These are phyloP conservation scores for Cajanus cajan DNA, from an alignment of 306 rosid species.

Conservation along the genomic window DNA sequence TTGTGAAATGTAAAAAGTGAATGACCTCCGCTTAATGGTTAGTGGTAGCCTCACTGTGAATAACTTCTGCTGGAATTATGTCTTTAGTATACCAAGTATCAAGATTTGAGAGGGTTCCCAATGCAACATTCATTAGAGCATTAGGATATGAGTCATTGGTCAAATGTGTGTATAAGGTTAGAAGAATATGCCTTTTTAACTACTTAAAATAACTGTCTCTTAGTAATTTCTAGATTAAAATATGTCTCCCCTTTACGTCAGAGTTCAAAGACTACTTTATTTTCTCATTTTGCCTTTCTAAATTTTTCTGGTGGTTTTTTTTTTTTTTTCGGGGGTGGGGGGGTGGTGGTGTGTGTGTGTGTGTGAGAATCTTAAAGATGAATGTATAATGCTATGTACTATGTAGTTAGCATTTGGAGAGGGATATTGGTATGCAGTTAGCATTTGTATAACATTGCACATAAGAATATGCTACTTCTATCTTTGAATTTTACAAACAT, in stretches of 20 bases:
- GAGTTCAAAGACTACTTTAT: background rate
- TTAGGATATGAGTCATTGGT: background rate
- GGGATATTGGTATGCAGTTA: background rate
- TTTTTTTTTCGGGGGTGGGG: too few species aligned
- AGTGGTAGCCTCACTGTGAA: conserved; percentile 17
- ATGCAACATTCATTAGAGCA: background rate
- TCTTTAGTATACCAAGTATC: background rate
- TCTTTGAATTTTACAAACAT: conserved; percentile 10
- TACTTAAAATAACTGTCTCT: conserved; percentile 3
- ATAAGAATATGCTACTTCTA: conserved; percentile 25
- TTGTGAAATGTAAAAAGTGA: background rate
- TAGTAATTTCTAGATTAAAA: conserved; percentile 7
- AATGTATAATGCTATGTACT: too few species aligned
- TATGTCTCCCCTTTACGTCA: background rate
- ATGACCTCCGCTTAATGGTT: conserved; percentile 8
- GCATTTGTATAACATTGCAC: conserved; percentile 13
- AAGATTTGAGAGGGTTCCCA: conserved; percentile 16
- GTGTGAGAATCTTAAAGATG: background rate
- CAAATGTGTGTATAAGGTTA: background rate
- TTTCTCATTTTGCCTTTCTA: background rate
- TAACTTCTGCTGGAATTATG: conserved; percentile 18
- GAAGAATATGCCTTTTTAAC: background rate
- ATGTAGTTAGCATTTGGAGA: too few species aligned
- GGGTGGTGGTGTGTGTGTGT: too few species aligned
- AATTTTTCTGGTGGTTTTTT: background rate